These are phyloP conservation scores for Babesia ovis DNA, from an alignment of 169 alveolate genomes.

Conservation along the genomic window DNA sequence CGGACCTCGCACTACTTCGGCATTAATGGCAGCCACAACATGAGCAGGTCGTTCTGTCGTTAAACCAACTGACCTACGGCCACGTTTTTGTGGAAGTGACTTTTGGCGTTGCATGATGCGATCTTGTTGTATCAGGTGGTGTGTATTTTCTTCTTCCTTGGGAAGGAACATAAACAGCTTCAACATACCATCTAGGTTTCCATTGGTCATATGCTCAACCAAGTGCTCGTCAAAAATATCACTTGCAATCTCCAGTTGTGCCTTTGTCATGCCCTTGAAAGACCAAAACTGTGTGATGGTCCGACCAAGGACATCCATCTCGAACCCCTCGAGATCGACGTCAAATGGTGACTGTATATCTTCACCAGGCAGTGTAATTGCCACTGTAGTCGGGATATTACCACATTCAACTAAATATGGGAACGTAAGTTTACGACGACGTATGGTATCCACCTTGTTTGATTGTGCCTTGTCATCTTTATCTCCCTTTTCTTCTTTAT, in stretches of 20 bases:
- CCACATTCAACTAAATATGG: slow-evolving; percentile 6
- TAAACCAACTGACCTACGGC: slow-evolving; percentile 20
- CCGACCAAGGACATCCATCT: slow-evolving; percentile 39
- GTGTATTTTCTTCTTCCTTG: slow-evolving; percentile 23
- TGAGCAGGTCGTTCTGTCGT: slow-evolving; percentile 15
- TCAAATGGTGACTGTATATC: slow-evolving; percentile 17
- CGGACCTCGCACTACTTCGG: slow-evolving; percentile 14
- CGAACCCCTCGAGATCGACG: slow-evolving; percentile 8
- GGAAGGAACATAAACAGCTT: slow-evolving; percentile 14
- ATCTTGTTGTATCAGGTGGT: slow-evolving; percentile 7
- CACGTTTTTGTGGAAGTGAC: slow-evolving; percentile 17
- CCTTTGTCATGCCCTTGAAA: slow-evolving; percentile 27
- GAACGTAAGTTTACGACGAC: slow-evolving; percentile 1
- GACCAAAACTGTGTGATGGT: slow-evolving; percentile 45
- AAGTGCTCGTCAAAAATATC: slow-evolving; percentile 17
- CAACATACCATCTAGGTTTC: slow-evolving; percentile 28
- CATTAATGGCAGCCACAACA: background rate
- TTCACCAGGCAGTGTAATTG: slow-evolving; percentile 16
- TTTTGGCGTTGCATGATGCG: slow-evolving; percentile 13
- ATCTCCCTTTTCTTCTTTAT: background rate
- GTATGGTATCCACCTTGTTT: background rate
- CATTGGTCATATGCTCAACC: slow-evolving; percentile 21
- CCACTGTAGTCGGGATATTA: slow-evolving; percentile 32
- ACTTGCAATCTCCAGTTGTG: slow-evolving; percentile 24
- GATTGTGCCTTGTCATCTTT: background rate